phyloP scores from a whole-genome alignment of 495 filamentous ascomycete species.

The Hypoxylon subgilvum region DNA sequence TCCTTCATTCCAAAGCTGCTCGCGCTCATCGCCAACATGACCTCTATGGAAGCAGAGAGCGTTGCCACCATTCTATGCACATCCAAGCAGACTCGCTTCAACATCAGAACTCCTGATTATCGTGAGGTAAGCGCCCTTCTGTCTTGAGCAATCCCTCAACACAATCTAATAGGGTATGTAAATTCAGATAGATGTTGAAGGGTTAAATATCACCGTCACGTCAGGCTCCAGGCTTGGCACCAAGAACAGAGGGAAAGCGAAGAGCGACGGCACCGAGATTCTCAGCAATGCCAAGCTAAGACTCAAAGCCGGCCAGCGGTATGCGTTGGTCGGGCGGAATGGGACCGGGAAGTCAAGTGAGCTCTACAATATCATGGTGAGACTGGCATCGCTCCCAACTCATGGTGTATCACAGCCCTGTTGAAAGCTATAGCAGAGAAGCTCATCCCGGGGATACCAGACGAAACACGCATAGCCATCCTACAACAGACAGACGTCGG shows the following conservation, averaged over 20 bases:
- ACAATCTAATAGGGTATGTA: slow-evolving; percentile 2
- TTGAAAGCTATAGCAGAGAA: slow-evolving; percentile 77
- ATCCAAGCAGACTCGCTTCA: slow-evolving; percentile 64
- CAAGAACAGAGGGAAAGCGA: slow-evolving; percentile 58
- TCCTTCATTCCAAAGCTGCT: too few relatives aligned
- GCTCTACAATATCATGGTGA: slow-evolving; percentile 20
- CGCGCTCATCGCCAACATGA: slow-evolving; percentile 43
- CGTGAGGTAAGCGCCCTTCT: slow-evolving; percentile 49
- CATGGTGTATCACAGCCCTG: slow-evolving; percentile 57
- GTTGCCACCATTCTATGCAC: slow-evolving; percentile 58
- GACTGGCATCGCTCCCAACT: background rate
- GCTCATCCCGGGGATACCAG: slow-evolving; percentile 77
- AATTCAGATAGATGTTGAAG: slow-evolving; percentile 68
- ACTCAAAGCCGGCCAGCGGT: slow-evolving; percentile 71
- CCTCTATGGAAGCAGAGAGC: slow-evolving; percentile 54
- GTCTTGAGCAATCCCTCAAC: background rate
- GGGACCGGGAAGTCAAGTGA: slow-evolving; percentile 81
- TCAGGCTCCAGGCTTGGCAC: slow-evolving; percentile 43
- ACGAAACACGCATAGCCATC: slow-evolving; percentile 68
- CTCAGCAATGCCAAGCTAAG: slow-evolving; percentile 70
- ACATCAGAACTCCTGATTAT: slow-evolving; percentile 59
- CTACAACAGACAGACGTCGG: slow-evolving; percentile 69
- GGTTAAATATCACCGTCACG: slow-evolving; percentile 66
- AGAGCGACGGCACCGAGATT: slow-evolving; percentile 66
- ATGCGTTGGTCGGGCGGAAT: slow-evolving; percentile 78